A percentile compares a stretch with the other conserved stretches of the same genome.
phyloP scores from a whole-genome alignment of 306 rosid genomes.

The Luffa acutangula region DNA sequence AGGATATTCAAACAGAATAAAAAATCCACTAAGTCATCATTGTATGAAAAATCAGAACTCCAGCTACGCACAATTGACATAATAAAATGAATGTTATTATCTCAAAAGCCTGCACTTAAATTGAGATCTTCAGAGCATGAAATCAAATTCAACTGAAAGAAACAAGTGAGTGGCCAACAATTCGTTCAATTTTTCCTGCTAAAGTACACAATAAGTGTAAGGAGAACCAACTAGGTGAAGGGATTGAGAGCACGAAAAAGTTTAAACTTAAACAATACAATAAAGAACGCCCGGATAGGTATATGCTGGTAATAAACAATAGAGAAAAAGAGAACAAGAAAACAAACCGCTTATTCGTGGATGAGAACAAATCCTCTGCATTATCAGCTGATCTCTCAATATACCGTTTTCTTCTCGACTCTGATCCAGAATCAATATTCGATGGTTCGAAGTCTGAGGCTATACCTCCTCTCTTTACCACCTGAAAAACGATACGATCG shows the following conservation, averaged over 20 bases:
- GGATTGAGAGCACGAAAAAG: neutral
- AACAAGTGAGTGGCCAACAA: neutral
- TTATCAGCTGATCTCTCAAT: slow-evolving; percentile 19
- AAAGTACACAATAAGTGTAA: neutral
- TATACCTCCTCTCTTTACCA: slow-evolving; percentile 41
- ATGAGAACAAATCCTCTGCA: slow-evolving; percentile 15
- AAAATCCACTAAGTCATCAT: neutral
- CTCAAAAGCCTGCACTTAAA: neutral
- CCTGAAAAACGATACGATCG: slow-evolving; percentile 18
- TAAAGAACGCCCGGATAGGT: neutral
- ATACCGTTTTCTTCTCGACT: slow-evolving; percentile 30
- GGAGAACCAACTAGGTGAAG: neutral
- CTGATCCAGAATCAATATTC: slow-evolving; percentile 11
- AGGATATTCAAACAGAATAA: neutral
- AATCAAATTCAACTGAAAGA: neutral
- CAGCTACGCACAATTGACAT: neutral
- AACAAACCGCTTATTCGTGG: slow-evolving; percentile 30
- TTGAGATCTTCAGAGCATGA: neutral
- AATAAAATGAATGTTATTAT: neutral
- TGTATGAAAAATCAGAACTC: neutral
- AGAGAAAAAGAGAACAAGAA: neutral
- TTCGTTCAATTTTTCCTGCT: neutral
- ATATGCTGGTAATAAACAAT: neutral
- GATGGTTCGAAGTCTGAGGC: slow-evolving; percentile 8
- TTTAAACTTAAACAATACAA: neutral